Conservation (phyloP, 768 basidiomycete genomes). For the Lentinula lateritia region DNA sequence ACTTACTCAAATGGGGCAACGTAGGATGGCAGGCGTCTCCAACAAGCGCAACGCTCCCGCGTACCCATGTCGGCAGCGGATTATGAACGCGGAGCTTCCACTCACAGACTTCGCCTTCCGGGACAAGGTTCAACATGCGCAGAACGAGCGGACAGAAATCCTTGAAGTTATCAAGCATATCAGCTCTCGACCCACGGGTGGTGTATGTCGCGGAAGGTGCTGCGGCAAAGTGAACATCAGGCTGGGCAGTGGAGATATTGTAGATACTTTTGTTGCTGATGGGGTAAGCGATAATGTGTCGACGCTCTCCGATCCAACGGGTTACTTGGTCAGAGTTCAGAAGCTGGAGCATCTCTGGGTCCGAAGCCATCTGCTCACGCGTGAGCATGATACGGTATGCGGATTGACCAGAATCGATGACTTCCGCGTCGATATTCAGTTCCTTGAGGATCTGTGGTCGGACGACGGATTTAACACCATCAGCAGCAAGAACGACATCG, state of each 20-base stretch:
- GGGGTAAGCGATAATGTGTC: conserved; percentile 33
- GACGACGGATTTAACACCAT: conserved; percentile 30
- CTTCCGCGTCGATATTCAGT: conserved; percentile 21
- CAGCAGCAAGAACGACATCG: conserved; percentile 31
- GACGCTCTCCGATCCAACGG: conserved; percentile 31
- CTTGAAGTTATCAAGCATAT: conserved; percentile 25
- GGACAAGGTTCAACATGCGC: conserved; percentile 27
- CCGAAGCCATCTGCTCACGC: conserved; percentile 21
- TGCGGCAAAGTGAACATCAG: conserved; percentile 27
- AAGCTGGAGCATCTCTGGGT: conserved; percentile 27
- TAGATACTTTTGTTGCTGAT: conserved; percentile 26
- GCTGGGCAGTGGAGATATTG: conserved; percentile 32
- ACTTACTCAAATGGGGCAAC: conserved; percentile 6
- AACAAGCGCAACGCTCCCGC: conserved; percentile 22
- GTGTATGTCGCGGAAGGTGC: conserved; percentile 28
- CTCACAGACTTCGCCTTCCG: conserved; percentile 28
- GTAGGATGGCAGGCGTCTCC: conserved; percentile 31
- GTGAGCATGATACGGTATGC: conserved; percentile 32
- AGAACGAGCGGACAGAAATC: conserved; percentile 29
- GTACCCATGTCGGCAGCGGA: conserved; percentile 31
- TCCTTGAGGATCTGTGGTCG: conserved; percentile 23
- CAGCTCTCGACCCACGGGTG: conserved; percentile 23
- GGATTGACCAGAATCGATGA: conserved; percentile 29
- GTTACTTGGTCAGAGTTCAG: conserved; percentile 22
- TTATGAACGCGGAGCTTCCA: conserved; percentile 33